Evolutionary conservation across 352 stramenopile species (phyloP).

Genomic region (Phytophthora hibernalis): DNA sequence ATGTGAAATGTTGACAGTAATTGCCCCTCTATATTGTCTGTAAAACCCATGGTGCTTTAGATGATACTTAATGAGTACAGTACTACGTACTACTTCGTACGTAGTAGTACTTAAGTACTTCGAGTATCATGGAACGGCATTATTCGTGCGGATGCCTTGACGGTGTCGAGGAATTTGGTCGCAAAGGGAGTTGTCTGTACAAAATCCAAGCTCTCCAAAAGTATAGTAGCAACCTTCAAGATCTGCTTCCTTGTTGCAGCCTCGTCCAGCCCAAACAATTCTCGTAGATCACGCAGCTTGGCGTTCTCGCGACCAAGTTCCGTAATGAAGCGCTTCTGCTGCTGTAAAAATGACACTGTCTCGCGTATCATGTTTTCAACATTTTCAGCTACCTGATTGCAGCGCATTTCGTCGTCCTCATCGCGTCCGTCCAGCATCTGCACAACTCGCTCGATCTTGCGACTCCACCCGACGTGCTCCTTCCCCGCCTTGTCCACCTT

Average conservation of each 20-base stretch:
- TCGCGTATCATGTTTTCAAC: conserved; percentile 7
- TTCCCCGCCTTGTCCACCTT: conserved; percentile 19
- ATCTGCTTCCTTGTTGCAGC: conserved; percentile 41
- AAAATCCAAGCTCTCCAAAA: conserved; percentile 41
- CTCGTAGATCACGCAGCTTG: conserved; percentile 37
- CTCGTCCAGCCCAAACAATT: conserved; percentile 48
- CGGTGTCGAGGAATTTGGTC: background rate
- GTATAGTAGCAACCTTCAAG: conserved; percentile 32
- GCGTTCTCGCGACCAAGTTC: conserved; percentile 39
- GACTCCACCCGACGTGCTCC: conserved; percentile 21
- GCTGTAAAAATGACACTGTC: conserved; percentile 28
- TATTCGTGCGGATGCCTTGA: background rate
- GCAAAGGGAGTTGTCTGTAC: conserved; percentile 7
- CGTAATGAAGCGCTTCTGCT: conserved; percentile 31
- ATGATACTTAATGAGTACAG: too few relatives aligned
- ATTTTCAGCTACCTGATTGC: conserved; percentile 13
- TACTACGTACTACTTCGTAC: too few relatives aligned
- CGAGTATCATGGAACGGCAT: background rate
- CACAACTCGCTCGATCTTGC: conserved; percentile 28
- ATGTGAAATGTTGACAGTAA: background rate
- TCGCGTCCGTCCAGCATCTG: conserved; percentile 13
- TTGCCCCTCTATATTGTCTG: background rate
- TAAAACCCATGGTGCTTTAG: background rate
- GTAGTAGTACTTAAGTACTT: too few relatives aligned
- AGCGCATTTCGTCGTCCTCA: conserved; percentile 1